Conservation (phyloP, 23 red algal genomes). For the Gracilaria domingensis region DNA sequence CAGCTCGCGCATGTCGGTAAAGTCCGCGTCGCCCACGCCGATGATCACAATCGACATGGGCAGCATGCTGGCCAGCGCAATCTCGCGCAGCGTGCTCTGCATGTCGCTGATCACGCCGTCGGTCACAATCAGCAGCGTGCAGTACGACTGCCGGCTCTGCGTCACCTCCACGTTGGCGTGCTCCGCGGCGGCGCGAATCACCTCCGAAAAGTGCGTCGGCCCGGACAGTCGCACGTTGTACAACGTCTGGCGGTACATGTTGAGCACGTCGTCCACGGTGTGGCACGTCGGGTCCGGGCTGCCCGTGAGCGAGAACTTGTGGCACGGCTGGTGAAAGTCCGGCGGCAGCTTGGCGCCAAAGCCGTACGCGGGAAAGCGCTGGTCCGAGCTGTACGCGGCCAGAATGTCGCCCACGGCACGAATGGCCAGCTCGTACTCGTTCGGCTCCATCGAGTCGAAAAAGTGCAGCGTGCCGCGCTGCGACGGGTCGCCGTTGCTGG, state of each 20-base stretch:
- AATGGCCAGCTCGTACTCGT: constrained; percentile 86
- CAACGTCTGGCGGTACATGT: constrained; percentile 74
- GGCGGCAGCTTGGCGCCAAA: constrained; percentile 90
- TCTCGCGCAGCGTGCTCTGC: constrained; percentile 65
- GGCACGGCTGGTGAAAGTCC: constrained; percentile 68
- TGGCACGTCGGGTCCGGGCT: constrained; percentile 64
- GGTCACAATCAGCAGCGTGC: constrained; percentile 80
- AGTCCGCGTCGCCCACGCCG: constrained; percentile 85
- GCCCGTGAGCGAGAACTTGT: constrained; percentile 70
- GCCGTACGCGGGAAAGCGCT: constrained; percentile 65
- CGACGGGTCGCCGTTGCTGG: constrained; percentile 78
- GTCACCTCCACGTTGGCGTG: constrained; percentile 47
- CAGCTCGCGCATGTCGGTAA: constrained; percentile 71
- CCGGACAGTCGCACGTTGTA: constrained; percentile 65
- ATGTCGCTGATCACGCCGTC: constrained; percentile 91
- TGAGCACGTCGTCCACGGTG: constrained; percentile 79
- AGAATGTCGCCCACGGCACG: constrained; percentile 77
- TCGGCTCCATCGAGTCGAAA: constrained; percentile 65
- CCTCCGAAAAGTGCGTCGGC: constrained; percentile 77
- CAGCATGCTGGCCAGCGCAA: constrained; percentile 55
- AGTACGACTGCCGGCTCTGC: constrained; percentile 57
- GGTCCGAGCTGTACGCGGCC: constrained; percentile 52
- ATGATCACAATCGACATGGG: constrained; percentile 88
- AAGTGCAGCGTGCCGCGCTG: constrained; percentile 77
- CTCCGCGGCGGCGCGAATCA: constrained; percentile 66